Evolutionary conservation across 2,329 filamentous ascomycete species (phyloP), one percentile per base, ranked within the genome.

Genomic region (Decorospora gaudefroyi): DNA sequence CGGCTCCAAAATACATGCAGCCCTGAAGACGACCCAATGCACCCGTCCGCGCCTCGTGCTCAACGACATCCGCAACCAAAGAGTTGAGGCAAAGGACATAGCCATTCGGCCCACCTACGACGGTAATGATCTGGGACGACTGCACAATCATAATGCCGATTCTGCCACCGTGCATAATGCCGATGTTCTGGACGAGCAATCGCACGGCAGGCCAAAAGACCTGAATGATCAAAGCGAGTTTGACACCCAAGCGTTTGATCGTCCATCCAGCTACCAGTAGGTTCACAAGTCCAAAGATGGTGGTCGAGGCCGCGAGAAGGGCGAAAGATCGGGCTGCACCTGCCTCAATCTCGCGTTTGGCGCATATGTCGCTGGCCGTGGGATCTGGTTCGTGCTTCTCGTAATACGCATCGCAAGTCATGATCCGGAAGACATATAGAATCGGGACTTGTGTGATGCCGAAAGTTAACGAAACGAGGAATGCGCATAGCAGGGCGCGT

Each of bases 401-500:
- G 67, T 88, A 89, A 64, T 83, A 89, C 37, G 79, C 77, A 41
- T 88, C 82, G 67, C 86, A 89, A 35, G 82, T 83, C 84, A 88
- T 88, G 1, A 86, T 63, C 44, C 83, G 82, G 56, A 88, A 87
- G 16, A 85, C 82, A 65, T 85, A 86, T 31, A 86, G 66, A 4
- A 79, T 63, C 6, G 75, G 75, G 4, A 77, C 76, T 58, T 78
- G 76, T 0, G 76, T 78, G 13, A 78, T 73, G 13, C 72, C 67
- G 57, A 79, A 78, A 4, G 74, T 75, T 22, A 77, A 55, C 4
- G 75, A 83, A 40, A 85, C 79, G 11, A 86, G 68, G 57, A 85
- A 85, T 5, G 78, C 80, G 43, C 79, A 79, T 29, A 85, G 59
- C 23, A 85, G 67, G 29, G 82, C 75, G 9, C 76, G 74, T 46